Percentiles rank a stretch among this genome's conserved stretches.
Conservation (phyloP, 2,329 filamentous ascomycete genomes). For the Apiospora marii region DNA sequence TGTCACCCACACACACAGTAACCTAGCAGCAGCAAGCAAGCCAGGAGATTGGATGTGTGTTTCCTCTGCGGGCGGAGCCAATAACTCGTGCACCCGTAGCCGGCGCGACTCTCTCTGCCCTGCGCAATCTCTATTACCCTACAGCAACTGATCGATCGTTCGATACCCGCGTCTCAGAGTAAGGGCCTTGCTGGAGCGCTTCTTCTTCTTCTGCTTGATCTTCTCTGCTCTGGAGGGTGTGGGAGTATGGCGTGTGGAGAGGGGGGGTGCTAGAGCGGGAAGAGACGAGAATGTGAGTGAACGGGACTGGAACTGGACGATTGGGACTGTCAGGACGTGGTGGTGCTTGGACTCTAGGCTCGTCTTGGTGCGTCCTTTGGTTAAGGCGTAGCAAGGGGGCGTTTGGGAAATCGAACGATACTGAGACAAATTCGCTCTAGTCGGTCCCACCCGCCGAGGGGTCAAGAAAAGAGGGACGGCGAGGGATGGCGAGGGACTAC, state of each 20-base stretch:
- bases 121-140: constrained; percentile 7
- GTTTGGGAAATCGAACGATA: constrained; percentile 23
- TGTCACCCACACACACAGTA: constrained; percentile 20
- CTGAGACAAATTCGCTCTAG: constrained; percentile 22
- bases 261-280: constrained; percentile 2
- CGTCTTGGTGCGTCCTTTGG: neutral
- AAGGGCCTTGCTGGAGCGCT: neutral
- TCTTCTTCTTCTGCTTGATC: neutral
- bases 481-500: neutral
- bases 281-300: constrained; percentile 7
- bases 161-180: constrained; percentile 15
- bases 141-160: constrained; percentile 16
- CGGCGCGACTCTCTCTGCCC: neutral
- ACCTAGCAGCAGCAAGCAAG: constrained; percentile 11
- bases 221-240: neutral
- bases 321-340: constrained; percentile 3
- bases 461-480: neutral
- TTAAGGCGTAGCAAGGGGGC: constrained; percentile 11
- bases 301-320: neutral
- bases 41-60: constrained; percentile 19
- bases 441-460: constrained; percentile 12
- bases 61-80: constrained; percentile 12
- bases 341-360: neutral
- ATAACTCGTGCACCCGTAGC: neutral
- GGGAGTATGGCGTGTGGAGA: neutral